These are phyloP conservation scores for Umbelopsis vinacea DNA, from an alignment of 192 early-diverging fungal genomes.

Conservation along the genomic window DNA sequence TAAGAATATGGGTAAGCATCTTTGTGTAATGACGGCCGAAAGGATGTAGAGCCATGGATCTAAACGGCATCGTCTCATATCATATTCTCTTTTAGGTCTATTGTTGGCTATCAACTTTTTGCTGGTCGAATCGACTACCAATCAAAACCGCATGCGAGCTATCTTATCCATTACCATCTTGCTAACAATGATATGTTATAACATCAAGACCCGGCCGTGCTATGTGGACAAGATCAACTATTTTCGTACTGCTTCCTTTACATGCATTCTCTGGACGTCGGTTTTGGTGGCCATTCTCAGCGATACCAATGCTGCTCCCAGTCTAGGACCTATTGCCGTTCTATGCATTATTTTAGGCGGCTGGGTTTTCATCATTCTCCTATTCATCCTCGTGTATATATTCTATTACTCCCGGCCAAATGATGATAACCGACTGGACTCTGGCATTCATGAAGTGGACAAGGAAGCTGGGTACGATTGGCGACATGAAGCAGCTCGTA, in stretches of 20 bases:
- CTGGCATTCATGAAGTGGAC: slow-evolving; percentile 14
- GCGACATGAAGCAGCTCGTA: background rate
- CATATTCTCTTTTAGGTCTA: slow-evolving; percentile 43
- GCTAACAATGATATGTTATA: slow-evolving; percentile 73
- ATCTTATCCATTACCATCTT: slow-evolving; percentile 71
- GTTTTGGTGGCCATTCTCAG: slow-evolving; percentile 69
- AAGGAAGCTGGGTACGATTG: slow-evolving; percentile 11
- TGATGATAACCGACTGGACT: slow-evolving; percentile 13
- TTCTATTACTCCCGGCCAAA: slow-evolving; percentile 31
- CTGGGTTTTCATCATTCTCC: slow-evolving; percentile 55
- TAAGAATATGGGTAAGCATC: slow-evolving; percentile 66
- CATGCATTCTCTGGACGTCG: slow-evolving; percentile 71
- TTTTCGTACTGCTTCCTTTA: slow-evolving; percentile 67
- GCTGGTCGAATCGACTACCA: slow-evolving; percentile 61
- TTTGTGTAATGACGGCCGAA: background rate
- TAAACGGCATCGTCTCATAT: too few relatives aligned
- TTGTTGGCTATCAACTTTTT: slow-evolving; percentile 71
- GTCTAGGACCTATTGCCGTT: slow-evolving; percentile 46
- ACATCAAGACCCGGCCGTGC: slow-evolving; percentile 71
- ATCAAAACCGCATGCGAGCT: slow-evolving; percentile 61
- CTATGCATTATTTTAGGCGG: slow-evolving; percentile 59
- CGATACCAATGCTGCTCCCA: slow-evolving; percentile 47
- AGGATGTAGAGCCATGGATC: too few relatives aligned
- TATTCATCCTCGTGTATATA: slow-evolving; percentile 54
- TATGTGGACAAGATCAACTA: slow-evolving; percentile 79